Base-by-base conservation (phyloP, 176 grass and related monocot species). In the Eleusine coracana region DNA sequence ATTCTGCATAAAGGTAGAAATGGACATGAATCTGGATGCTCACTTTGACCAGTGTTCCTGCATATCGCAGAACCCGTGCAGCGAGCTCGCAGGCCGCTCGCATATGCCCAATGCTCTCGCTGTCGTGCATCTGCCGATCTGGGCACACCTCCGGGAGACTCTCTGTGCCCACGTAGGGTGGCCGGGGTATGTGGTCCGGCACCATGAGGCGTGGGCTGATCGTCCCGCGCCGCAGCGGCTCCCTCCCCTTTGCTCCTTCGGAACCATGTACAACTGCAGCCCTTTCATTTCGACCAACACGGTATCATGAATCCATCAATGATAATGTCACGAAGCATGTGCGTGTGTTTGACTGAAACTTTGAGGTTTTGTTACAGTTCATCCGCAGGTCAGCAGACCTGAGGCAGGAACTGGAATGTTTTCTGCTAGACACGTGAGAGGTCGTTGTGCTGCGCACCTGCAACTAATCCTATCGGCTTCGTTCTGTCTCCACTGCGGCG, bases 41-140 rank as follows among this genome's bases (percentile, higher is more conserved):
- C 87, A 93, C 96, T 61, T 81, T 95, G 62, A 95, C 88, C 50
- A 95, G 64, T 49, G 90, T 86, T 39, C 92, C 92, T 27, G 92
- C 92, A 67, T 80, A 46, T n/a, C 89, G 90, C 71, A 98, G 86
- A 51, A 98, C 96, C 62, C 62, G 88, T 23, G 96, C 90, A 27
- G 96, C 92, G 46, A 98, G 84, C 34, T 88, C 36, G 54, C 92
- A 91, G n/a, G 96, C 79, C 45, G 82, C 82, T 55, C 74, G 82
- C 96, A 95, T 98, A 3, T 28, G 79, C 68, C 56, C 20, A 61
- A 98, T 82, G 65, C 90, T 92, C 82, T 90, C 86, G 5, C 85
- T 25, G 74, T 93, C 79, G 18, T 98, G 96, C 79, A 95, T 75
- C 88, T 93, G 90, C 69, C 88, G 54, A 21, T 93, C 87, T 2